These are phyloP conservation scores for Sclerotinia spermophila DNA, from an alignment of 2,329 filamentous ascomycete genomes.

Conservation along the genomic window DNA sequence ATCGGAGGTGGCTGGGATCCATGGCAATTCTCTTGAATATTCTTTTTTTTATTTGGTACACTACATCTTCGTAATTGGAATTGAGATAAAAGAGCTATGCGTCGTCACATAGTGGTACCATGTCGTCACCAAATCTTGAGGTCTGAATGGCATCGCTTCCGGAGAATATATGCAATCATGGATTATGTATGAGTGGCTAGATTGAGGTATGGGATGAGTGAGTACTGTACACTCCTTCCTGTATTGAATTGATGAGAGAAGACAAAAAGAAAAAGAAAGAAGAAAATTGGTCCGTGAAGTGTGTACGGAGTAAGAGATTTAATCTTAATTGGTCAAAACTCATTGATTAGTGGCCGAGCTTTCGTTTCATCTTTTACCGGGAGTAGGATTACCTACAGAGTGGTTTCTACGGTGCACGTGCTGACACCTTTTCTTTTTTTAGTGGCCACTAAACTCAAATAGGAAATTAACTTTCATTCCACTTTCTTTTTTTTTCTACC, in stretches of 20 bases:
- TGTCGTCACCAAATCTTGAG: slow-evolving; percentile 1
- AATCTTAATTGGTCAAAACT: slow-evolving; percentile 3
- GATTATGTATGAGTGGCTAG: not conserved
- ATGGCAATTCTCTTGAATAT: not conserved
- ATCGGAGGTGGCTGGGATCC: not conserved
- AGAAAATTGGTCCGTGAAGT: not conserved
- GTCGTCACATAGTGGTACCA: slow-evolving; percentile 1
- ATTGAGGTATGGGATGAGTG: not conserved
- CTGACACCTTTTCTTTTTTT: not conserved
- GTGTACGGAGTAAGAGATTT: not conserved
- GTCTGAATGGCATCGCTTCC: slow-evolving; percentile 5
- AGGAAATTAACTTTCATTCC: not conserved
- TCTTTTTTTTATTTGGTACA: not conserved
- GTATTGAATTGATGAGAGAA: not conserved
- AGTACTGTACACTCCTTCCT: too few species aligned
- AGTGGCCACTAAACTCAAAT: not conserved
- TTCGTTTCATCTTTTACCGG: slow-evolving; percentile 18
- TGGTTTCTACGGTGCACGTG: not conserved
- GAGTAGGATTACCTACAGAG: slow-evolving; percentile 12
- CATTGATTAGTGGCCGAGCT: not conserved
- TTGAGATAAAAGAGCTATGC: not conserved
- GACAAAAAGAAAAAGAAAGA: not conserved
- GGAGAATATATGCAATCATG: not conserved
- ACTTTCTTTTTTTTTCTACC: not conserved
- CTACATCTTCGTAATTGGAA: not conserved